A percentile compares a stretch with the other conserved stretches of the same genome.
Conservation (phyloP, 768 basidiomycete species). For the Boletellus emodensis region DNA sequence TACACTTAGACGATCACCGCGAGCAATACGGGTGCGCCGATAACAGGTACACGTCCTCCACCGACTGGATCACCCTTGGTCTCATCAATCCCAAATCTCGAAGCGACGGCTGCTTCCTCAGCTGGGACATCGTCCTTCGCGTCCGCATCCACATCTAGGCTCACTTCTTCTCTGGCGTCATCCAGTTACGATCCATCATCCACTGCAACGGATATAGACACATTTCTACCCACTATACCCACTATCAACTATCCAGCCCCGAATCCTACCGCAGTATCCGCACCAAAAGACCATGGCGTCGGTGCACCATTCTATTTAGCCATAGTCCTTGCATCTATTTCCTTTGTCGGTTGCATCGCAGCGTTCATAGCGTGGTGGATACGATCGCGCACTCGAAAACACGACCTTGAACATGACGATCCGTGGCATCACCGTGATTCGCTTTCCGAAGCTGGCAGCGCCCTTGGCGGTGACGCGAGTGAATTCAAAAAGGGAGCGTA, state of each 20-base stretch:
- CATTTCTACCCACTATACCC: constrained; percentile 22
- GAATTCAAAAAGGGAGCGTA: constrained; percentile 1
- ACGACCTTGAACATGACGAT: constrained; percentile 30
- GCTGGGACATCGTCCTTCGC: constrained; percentile 1
- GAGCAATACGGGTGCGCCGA: neutral
- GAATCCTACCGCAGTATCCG: constrained; percentile 18
- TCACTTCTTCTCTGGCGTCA: constrained; percentile 1
- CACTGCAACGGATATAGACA: constrained; percentile 14
- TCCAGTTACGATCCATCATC: constrained; percentile 6
- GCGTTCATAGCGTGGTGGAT: constrained; percentile 50
- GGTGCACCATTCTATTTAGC: constrained; percentile 47
- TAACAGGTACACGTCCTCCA: constrained; percentile 1
- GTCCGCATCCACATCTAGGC: neutral
- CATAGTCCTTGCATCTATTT: constrained; percentile 46
- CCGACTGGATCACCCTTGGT: neutral
- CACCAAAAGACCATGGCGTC: constrained; percentile 20
- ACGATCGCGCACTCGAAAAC: constrained; percentile 37
- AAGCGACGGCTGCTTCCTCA: constrained; percentile 14
- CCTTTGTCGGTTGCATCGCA: constrained; percentile 41
- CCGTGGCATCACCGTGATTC: constrained; percentile 33
- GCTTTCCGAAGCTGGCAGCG: constrained; percentile 2
- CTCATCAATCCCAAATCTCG: constrained; percentile 16
- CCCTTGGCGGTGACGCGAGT: neutral
- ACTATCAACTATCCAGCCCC: constrained; percentile 21
- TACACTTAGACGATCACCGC: constrained; percentile 7